Evolutionary conservation across 202 grass and related monocot species (phyloP).

Genomic region (Carex sylvatica): DNA sequence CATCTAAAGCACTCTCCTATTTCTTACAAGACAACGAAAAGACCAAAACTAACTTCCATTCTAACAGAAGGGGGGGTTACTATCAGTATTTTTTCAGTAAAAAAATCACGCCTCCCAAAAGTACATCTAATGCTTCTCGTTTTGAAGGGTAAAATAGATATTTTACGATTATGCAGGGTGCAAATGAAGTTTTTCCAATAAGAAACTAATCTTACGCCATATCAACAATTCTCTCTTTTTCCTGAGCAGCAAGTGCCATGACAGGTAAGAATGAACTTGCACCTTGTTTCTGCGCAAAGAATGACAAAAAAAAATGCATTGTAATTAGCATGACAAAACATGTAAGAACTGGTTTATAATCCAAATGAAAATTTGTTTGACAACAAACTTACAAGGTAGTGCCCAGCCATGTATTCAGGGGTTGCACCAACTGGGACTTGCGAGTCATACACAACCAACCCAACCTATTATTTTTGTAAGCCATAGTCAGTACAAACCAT

Average conservation of each 20-base stretch:
- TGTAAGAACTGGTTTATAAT: not conserved
- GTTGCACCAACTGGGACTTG: slow-evolving; percentile 90
- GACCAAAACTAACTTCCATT: slow-evolving; percentile 3
- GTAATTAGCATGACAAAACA: not conserved
- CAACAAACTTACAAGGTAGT: slow-evolving; percentile 76
- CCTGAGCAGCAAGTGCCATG: slow-evolving; percentile 96
- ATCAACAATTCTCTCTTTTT: slow-evolving; percentile 91
- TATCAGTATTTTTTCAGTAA: not conserved
- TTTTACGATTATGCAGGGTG: not conserved
- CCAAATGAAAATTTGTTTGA: not conserved
- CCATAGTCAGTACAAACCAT: not conserved
- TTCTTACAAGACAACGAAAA: not conserved
- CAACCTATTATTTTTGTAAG: slow-evolving; percentile 59
- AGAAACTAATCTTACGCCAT: slow-evolving; percentile 81
- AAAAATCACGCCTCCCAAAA: not conserved
- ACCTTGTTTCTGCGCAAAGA: slow-evolving; percentile 82
- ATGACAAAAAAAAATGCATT: slow-evolving; percentile 1
- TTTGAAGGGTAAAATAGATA: not conserved
- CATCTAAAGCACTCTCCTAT: not conserved
- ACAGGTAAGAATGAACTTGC: slow-evolving; percentile 97
- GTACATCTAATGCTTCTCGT: slow-evolving; percentile 6
- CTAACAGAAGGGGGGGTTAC: not conserved
- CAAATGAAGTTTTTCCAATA: not conserved
- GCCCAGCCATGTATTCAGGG: slow-evolving; percentile 97
- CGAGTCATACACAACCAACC: slow-evolving; percentile 93